Percentiles rank a stretch among this genome's conserved stretches.
phyloP scores from a whole-genome alignment of 495 filamentous ascomycete genomes.

The Podospora tetraspora region DNA sequence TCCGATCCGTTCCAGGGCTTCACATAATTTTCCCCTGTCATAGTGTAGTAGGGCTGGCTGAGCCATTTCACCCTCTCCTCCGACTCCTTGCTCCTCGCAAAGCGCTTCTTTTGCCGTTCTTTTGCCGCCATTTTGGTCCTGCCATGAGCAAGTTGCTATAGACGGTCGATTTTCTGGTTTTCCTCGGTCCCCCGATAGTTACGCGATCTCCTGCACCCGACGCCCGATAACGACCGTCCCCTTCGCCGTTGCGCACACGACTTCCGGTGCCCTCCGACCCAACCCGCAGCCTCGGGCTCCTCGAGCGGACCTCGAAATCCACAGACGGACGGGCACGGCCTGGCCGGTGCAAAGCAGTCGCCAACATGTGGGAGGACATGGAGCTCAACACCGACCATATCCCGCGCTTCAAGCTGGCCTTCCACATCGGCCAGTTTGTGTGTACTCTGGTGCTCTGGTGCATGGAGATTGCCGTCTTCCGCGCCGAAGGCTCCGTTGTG shows the following conservation, averaged over 20 bases:
- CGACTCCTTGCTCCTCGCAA: not conserved
- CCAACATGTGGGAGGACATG: conserved; percentile 36
- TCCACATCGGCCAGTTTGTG: conserved; percentile 59
- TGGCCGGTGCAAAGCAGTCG: not conserved
- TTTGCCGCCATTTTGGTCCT: not conserved
- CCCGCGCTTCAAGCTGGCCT: conserved; percentile 51
- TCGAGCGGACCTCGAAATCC: not conserved
- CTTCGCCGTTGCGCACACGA: not conserved
- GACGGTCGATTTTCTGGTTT: not conserved
- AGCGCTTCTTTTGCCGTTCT: not conserved
- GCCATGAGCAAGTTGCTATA: not conserved
- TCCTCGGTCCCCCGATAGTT: not conserved
- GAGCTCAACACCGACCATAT: conserved; percentile 48
- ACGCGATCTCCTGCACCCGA: not conserved
- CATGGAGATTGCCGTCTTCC: conserved; percentile 66
- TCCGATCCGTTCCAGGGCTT: conserved; percentile 1
- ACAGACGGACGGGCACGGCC: not conserved
- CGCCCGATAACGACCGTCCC: not conserved
- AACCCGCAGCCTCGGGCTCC: not conserved
- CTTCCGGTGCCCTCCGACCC: not conserved
- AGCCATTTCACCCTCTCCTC: not conserved
- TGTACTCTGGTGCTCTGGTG: conserved; percentile 66
- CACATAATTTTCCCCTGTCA: not conserved
- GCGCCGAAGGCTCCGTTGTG: conserved; percentile 53
- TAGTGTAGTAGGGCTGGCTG: not conserved